A percentile compares a stretch with the other conserved stretches of the same genome.
Conservation (phyloP, 441 rosid genomes). For the Populus tomentosa region DNA sequence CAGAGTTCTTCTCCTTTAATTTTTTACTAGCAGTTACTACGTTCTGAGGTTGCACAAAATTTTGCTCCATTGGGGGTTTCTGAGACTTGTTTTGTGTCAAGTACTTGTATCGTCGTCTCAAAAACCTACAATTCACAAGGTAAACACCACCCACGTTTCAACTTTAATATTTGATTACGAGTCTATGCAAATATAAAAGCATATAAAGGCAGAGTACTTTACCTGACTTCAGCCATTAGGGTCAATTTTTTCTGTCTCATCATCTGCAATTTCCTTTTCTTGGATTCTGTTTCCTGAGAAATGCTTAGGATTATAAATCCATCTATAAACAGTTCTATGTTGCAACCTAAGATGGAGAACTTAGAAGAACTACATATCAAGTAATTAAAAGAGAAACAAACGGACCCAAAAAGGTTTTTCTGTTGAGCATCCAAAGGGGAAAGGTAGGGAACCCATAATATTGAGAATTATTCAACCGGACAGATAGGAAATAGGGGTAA, state of each 20-base stretch:
- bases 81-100: slow-evolving; percentile 45
- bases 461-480: neutral
- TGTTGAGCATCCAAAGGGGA: neutral
- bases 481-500: neutral
- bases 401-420: neutral
- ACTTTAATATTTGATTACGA: neutral
- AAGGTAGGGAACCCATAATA: neutral
- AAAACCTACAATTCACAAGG: slow-evolving; percentile 46
- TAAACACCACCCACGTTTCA: slow-evolving; percentile 5
- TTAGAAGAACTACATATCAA: neutral
- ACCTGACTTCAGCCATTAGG: slow-evolving; percentile 80
- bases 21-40: slow-evolving; percentile 21
- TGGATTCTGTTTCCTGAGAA: slow-evolving; percentile 62
- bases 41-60: slow-evolving; percentile 24
- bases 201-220: slow-evolving; percentile 12
- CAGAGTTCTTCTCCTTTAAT: slow-evolving; percentile 25
- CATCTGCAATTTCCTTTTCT: slow-evolving; percentile 46
- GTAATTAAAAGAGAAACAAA: neutral
- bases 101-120: slow-evolving; percentile 53
- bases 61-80: slow-evolving; percentile 11
- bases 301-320: neutral
- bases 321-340: neutral
- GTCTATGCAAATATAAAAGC: neutral
- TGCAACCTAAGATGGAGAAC: neutral
- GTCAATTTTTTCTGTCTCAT: slow-evolving; percentile 46